Base-by-base conservation (phyloP, 352 stramenopile genomes). In the Phytophthora pisi region DNA sequence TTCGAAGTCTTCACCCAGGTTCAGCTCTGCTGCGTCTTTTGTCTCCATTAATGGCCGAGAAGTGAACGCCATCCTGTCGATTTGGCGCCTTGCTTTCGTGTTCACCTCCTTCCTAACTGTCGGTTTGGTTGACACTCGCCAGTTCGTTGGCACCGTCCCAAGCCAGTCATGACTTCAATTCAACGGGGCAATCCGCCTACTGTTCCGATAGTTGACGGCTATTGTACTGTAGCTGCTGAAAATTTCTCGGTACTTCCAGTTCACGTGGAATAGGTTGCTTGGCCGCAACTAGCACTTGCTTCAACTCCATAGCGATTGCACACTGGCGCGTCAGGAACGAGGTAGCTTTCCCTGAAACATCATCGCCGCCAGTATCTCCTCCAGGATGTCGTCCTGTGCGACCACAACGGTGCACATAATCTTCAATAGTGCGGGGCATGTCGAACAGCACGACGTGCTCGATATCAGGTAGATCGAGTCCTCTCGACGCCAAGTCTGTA, bases 351-450 rank as follows among this genome's bases (percentile, higher is more conserved):
- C 77, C 78, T 16, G 40, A 23, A 2, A 61, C 54, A 46, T 61
- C 55, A 10, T 63, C 74, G 77, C 46, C 81, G 74, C 52, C 57
- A 34, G 36, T 63, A 43, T 61, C 61, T 8, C 50, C 64, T 46
- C 63, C 50, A 54, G 63, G 59, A 55, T 72, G 66, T 13, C 74
- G 68, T 31, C 91, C 95, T 54, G 79, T 90, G 36, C 84, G 82
- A 23, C 84, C 84, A 43, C 95, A 97, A 20, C 92, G 88, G 78
- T 98, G 95, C 10, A 98, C 78, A 75, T 98, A 96, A 60, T 93
- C 81, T 55, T 97, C 92, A 60, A 98, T 95, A 57, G 93, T 90
- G 13, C 80, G 75, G 5, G 95, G 92, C 74, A 98, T 96, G 64
- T 98, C 92, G 47, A 96, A 89, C 60, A 97, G 75, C 15, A 98